Evolutionary conservation across 2,329 filamentous ascomycete genomes (phyloP).

Genomic region (Clarireedia paspali): DNA sequence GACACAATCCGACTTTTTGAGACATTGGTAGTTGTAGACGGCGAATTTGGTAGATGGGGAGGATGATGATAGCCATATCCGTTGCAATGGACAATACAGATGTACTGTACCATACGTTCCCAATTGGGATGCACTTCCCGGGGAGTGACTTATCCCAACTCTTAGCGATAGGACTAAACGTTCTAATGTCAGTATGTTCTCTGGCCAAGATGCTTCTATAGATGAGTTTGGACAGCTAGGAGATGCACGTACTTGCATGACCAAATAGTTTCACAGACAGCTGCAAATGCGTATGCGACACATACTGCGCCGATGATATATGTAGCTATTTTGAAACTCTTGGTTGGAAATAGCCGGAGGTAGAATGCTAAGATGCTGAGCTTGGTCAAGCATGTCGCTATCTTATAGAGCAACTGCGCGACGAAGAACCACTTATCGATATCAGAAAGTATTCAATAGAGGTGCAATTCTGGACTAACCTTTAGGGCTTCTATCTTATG

Average conservation of each 20-base stretch:
- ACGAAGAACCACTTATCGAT: slow-evolving; percentile 16
- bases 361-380: slow-evolving; percentile 7
- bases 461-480: not conserved
- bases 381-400: slow-evolving; percentile 18
- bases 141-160: slow-evolving; percentile 10
- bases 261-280: slow-evolving; percentile 3
- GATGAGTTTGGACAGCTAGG: not conserved
- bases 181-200: not conserved
- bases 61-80: slow-evolving; percentile 55
- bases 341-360: slow-evolving; percentile 5
- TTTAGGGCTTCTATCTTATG: not conserved
- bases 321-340: not conserved
- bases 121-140: not conserved
- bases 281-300: slow-evolving; percentile 8
- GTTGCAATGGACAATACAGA: slow-evolving; percentile 62
- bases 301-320: not conserved
- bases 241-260: not conserved
- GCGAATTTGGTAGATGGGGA: slow-evolving; percentile 45
- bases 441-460: not conserved
- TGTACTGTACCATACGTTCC: slow-evolving; percentile 41
- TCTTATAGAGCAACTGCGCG: slow-evolving; percentile 16
- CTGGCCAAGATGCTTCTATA: not conserved
- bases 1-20: slow-evolving; percentile 43
- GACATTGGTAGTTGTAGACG: slow-evolving; percentile 55
- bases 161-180: not conserved